Percentiles rank a stretch among this genome's conserved stretches.
Conservation (phyloP, 2,329 filamentous ascomycete genomes). For the Calcarisporium arbuscula region DNA sequence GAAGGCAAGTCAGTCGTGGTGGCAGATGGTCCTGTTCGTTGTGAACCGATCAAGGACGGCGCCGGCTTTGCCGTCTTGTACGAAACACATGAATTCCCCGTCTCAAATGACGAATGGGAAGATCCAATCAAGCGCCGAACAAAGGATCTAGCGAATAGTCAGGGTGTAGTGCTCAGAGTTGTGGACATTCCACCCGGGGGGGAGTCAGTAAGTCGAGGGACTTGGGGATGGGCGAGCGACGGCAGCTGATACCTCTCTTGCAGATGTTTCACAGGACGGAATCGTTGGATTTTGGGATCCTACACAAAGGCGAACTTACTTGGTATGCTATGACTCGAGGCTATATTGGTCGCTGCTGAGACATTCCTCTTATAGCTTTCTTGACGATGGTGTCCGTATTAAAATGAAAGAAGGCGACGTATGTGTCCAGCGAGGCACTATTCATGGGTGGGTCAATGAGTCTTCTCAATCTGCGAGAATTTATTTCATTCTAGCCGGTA, state of each 20-base stretch:
- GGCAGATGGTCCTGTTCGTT: constrained; percentile 9
- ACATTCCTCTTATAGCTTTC: constrained; percentile 7
- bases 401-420: constrained; percentile 14
- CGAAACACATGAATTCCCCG: constrained; percentile 15
- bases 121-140: constrained; percentile 12
- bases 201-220: constrained; percentile 5
- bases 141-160: constrained; percentile 11
- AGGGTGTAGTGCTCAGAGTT: constrained; percentile 13
- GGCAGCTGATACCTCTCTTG: background rate
- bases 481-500: constrained; percentile 14
- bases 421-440: constrained; percentile 16
- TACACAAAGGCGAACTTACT: constrained; percentile 12
- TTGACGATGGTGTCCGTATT: constrained; percentile 14
- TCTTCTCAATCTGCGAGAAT: constrained; percentile 12
- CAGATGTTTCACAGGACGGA: constrained; percentile 16
- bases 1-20: constrained; percentile 10
- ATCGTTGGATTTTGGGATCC: constrained; percentile 16
- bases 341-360: background rate
- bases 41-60: constrained; percentile 2
- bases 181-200: constrained; percentile 14
- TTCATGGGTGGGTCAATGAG: constrained; percentile 15
- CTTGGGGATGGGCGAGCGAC: background rate
- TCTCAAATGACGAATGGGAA: constrained; percentile 13
- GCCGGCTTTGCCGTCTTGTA: constrained; percentile 15
- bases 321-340: constrained; percentile 6